These are phyloP conservation scores for Ophiostoma australiae DNA, from an alignment of 2,329 filamentous ascomycete species.

Conservation along the genomic window DNA sequence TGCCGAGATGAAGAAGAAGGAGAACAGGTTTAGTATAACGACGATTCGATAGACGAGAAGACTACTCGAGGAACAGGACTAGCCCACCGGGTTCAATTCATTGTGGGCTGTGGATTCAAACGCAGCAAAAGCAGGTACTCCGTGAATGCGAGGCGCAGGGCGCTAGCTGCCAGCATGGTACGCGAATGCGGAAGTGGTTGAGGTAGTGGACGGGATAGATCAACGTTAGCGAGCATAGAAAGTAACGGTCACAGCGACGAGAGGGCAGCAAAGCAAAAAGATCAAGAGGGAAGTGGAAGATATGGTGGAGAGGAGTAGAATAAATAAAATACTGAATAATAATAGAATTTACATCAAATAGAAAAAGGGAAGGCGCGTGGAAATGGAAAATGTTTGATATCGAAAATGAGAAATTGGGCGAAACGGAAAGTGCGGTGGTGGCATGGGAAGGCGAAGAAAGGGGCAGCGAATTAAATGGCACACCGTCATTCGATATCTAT, in stretches of 20 bases:
- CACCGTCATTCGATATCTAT: not conserved
- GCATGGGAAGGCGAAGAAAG: not conserved
- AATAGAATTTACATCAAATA: not conserved
- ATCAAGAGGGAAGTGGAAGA: not conserved
- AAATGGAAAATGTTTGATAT: not conserved
- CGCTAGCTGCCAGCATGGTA: too few species aligned
- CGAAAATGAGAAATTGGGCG: not conserved
- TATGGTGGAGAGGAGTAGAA: not conserved
- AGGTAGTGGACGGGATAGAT: too few species aligned
- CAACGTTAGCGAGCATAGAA: too few species aligned
- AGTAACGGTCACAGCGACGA: not conserved
- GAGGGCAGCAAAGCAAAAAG: not conserved
- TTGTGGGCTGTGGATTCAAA: not conserved
- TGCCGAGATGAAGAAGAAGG: not conserved
- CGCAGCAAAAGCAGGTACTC: not conserved
- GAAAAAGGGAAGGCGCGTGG: slow-evolving; percentile 2
- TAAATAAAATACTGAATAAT: not conserved
- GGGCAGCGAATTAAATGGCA: not conserved
- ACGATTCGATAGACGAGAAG: not conserved
- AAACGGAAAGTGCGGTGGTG: not conserved
- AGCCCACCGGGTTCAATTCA: not conserved
- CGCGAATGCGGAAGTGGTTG: too few species aligned
- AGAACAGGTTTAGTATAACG: not conserved
- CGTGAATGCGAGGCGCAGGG: not conserved
- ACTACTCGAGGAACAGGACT: not conserved